Evolutionary conservation across 139 green algal genomes (phyloP), one percentile per base, ranked within the genome.

Genomic region (Chlamydomonas sp.): DNA sequence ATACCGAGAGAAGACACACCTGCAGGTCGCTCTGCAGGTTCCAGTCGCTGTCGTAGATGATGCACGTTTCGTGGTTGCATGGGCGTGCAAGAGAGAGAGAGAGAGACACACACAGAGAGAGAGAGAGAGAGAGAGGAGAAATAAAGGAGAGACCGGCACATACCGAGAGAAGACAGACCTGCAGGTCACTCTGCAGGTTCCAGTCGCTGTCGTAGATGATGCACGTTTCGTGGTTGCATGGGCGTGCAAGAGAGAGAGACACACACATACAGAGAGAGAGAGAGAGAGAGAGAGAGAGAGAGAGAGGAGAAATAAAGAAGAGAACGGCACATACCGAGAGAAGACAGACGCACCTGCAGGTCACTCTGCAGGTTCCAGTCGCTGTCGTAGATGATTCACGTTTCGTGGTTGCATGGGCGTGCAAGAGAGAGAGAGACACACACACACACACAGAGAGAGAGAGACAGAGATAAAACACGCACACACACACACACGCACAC

Each of bases 191-290:
- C 26, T 64, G 34, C 54, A 10, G 54, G 26, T 64, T 64, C 54
- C 54, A 64, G 54, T 68, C 60, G 24, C 60, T 47, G 60, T 68
- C 34, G 34, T 68, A 68, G 31, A 68, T 68, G 60, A 68, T 68
- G 60, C 60, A 68, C 13, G 60, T 68, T 54, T 13, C 43, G 43
- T 54, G 43, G 24, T 35, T 68, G 61, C 50, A 35, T 71, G 65
- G 60, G 65, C 60, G 65, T 71, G 65, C 60, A 47, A 62, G 65
- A 43, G 65, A 48, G 65, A 31, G 65, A 33, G 65, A 6, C n/a
- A n/a, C n/a, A n/a, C n/a, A n/a, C n/a, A n/a, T n/a, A n/a, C n/a
- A n/a, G n/a, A n/a, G n/a, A n/a, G n/a, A n/a, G n/a, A n/a, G n/a
- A n/a, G n/a, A n/a, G n/a, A n/a, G n/a, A n/a, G n/a, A n/a, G n/a